Percentiles rank a stretch among this genome's conserved stretches.
Evolutionary conservation across 306 rosid species (phyloP).

Genomic region (Albizia julibrissin): DNA sequence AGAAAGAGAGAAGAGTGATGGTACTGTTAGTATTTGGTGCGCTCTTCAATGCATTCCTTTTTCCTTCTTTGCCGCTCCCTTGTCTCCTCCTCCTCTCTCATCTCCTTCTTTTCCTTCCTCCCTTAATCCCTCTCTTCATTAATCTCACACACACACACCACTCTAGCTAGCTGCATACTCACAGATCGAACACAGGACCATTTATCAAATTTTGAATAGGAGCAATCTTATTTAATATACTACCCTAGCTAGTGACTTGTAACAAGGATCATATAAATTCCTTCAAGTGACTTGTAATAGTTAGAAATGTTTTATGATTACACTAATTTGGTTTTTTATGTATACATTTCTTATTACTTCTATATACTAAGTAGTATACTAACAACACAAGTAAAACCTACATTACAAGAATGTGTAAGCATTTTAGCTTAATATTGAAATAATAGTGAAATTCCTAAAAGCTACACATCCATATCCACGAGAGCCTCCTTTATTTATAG

Average conservation of each 20-base stretch:
- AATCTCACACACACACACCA: no score
- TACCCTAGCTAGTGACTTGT: no score
- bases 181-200: no score
- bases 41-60: constrained; percentile 57
- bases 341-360: background rate
- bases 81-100: constrained; percentile 66
- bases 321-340: background rate
- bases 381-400: background rate
- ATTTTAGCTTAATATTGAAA: background rate
- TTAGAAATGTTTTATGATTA: no score
- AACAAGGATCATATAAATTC: no score
- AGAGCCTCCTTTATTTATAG: constrained; percentile 47
- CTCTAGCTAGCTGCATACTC: no score
- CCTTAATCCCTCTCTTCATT: background rate
- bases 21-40: constrained; percentile 47
- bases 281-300: no score
- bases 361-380: no score
- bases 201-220: no score
- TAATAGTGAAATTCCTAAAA: background rate
- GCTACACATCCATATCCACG: constrained; percentile 17
- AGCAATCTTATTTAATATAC: no score
- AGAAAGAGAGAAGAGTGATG: background rate
- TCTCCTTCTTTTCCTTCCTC: constrained; percentile 29
- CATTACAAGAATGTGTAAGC: background rate
- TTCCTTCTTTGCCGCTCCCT: constrained; percentile 73